Conservation (phyloP, 2,329 filamentous ascomycete species). For the Fusarium subglutinans region DNA sequence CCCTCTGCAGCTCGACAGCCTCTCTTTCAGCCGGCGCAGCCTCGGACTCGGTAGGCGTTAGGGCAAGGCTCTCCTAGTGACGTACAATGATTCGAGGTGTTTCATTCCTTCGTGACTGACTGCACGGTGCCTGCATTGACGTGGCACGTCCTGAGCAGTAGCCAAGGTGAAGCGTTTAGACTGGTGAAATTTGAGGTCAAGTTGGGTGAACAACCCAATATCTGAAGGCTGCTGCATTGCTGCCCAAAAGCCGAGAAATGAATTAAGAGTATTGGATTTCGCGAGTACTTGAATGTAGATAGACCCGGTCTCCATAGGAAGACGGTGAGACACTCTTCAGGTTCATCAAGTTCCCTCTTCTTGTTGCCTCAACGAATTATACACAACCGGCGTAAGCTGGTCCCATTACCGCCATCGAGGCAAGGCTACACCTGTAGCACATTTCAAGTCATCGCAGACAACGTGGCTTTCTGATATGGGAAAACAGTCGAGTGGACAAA, state of each 20-base stretch:
- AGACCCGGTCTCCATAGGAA: background rate
- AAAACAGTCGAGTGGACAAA: background rate
- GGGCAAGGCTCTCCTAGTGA: background rate
- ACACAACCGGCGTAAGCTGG: background rate
- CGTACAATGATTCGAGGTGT: background rate
- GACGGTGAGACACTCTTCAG: background rate
- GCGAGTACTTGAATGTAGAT: conserved; percentile 10
- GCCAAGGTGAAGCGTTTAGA: conserved; percentile 11
- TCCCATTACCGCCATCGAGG: background rate
- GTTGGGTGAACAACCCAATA: background rate
- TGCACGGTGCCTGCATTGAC: background rate
- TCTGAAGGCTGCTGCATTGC: conserved; percentile 21
- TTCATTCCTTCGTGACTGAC: background rate
- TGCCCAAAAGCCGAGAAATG: conserved; percentile 20
- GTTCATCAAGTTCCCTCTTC: background rate
- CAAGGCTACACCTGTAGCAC: conserved; percentile 13
- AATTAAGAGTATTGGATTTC: background rate
- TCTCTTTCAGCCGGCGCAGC: conserved; percentile 3
- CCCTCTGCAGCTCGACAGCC: background rate
- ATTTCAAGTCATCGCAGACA: conserved; percentile 13
- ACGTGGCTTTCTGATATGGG: conserved; percentile 1
- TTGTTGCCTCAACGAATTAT: background rate
- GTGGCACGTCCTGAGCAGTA: conserved; percentile 10
- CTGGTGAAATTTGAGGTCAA: background rate
- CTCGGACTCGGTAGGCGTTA: conserved; percentile 2